Base-by-base conservation (phyloP, 306 rosid species). In the Clitoria ternatea region DNA sequence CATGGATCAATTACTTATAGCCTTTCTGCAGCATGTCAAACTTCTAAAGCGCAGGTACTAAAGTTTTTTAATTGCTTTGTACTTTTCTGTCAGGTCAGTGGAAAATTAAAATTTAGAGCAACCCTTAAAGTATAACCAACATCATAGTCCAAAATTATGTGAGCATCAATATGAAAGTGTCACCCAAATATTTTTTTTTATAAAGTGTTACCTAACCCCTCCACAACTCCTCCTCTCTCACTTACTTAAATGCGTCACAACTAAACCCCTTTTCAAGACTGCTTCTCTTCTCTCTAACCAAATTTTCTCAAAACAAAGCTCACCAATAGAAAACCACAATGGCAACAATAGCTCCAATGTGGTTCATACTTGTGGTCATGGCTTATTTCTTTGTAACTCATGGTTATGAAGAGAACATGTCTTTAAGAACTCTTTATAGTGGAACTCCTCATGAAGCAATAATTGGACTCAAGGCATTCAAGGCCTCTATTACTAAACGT, bases 381-480 rank as follows among this genome's bases (percentile, higher is more conserved):
- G 32, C 43, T 27, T 44, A 39, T 73, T 73, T 73, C 73, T 22
- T 48, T 29, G 35, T 59, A 37, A 40, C 48, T 60, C 72, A 36
- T 27, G 84, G 74, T 15, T 43, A 45, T 53, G 84, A 64, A 2
- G 73, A 43, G n/a, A 36, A 64, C 17, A 17, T 75, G 62, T 65
- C 61, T 69, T 48, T 62, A 2, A 67, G 40, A 22, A 66, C 33
- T 3, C 33, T 73, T 37, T 61, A 59, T 45, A 36, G 44, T 35
- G 30, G 7, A 35, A 61, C 32, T 52, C 72, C 69, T 40, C 77
- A 55, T 8, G 73, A 44, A 22, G 69, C 81, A 53, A 18, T 83
- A 19, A 76, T 57, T 29, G 69, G 56, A 71, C 9, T 90, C 43
- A 72, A 82, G 71, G 78, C 84, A 55, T 43, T 87, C 39, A 87